Percentiles rank a stretch among this genome's conserved stretches.
Conservation (phyloP, 208 protist genomes). For the Trypanosoma avium region DNA sequence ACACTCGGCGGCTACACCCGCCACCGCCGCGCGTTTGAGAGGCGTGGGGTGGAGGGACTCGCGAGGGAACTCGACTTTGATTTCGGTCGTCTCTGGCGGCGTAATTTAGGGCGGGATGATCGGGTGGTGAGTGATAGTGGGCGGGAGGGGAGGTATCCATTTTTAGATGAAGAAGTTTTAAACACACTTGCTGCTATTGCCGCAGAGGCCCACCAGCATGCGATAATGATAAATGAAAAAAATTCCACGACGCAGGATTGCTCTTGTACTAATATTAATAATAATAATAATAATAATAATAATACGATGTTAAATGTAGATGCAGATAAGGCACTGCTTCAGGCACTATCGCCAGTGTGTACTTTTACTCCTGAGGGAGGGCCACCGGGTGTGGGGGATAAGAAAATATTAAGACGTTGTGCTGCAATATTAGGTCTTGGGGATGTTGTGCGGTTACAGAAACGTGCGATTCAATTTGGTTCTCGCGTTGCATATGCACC, state of each 20-base stretch:
- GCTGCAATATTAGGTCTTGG: slow-evolving; percentile 84
- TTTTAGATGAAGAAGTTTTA: slow-evolving; percentile 93
- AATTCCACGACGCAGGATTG: no score
- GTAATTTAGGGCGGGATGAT: slow-evolving; percentile 96
- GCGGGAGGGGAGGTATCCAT: slow-evolving; percentile 92
- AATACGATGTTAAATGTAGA: neutral
- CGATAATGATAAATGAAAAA: neutral
- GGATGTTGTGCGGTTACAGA: slow-evolving; percentile 79
- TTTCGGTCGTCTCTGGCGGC: slow-evolving; percentile 89
- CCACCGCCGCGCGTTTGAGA: slow-evolving; percentile 86
- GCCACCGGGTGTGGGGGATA: slow-evolving; percentile 88
- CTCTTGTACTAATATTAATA: neutral
- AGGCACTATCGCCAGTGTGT: slow-evolving; percentile 56
- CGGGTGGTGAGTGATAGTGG: slow-evolving; percentile 92
- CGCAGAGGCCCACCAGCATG: slow-evolving; percentile 36
- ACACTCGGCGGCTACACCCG: slow-evolving; percentile 95
- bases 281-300: slow-evolving; percentile 3
- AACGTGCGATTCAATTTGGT: slow-evolving; percentile 98
- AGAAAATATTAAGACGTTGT: slow-evolving; percentile 84
- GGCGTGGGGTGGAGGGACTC: slow-evolving; percentile 56
- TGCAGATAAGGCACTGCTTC: slow-evolving; percentile 39
- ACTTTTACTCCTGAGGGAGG: slow-evolving; percentile 48
- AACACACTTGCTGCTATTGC: slow-evolving; percentile 68
- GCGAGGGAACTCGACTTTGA: slow-evolving; percentile 86
- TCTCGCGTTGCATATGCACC: slow-evolving; percentile 88